These are phyloP conservation scores for Tubosaeta sp. DNA, from an alignment of 768 basidiomycete genomes.

Conservation along the genomic window DNA sequence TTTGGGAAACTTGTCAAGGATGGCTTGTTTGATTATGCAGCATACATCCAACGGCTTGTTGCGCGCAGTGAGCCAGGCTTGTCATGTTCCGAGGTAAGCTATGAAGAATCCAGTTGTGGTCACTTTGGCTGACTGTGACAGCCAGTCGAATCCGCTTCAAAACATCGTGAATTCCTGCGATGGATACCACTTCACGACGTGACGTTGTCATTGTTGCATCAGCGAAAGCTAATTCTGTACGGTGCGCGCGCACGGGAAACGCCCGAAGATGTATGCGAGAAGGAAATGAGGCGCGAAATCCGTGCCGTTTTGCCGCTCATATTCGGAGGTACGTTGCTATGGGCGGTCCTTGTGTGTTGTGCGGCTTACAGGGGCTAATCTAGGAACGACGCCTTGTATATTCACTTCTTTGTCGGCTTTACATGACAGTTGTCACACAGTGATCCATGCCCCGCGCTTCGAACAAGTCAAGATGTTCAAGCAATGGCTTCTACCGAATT, in stretches of 20 bases:
- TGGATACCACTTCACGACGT: slow-evolving; percentile 68
- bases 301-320: slow-evolving; percentile 59
- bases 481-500: slow-evolving; percentile 72
- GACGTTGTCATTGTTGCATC: slow-evolving; percentile 55
- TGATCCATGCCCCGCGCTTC: slow-evolving; percentile 58
- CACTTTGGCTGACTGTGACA: slow-evolving; percentile 1
- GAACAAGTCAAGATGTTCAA: slow-evolving; percentile 69
- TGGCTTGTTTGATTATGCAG: slow-evolving; percentile 69
- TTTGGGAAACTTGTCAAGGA: slow-evolving; percentile 68
- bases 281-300: slow-evolving; percentile 67
- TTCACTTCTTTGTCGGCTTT: slow-evolving; percentile 38
- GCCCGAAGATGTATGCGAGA: slow-evolving; percentile 67
- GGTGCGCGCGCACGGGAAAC: slow-evolving; percentile 66
- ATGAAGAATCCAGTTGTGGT: background rate
- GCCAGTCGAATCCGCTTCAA: slow-evolving; percentile 36
- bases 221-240: slow-evolving; percentile 66
- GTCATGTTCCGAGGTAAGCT: slow-evolving; percentile 47
- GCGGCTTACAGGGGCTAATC: slow-evolving; percentile 9
- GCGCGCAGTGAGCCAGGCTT: slow-evolving; percentile 70
- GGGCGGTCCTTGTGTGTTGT: background rate
- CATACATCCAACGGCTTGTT: slow-evolving; percentile 76
- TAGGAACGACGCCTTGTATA: slow-evolving; percentile 30
- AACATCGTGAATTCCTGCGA: slow-evolving; percentile 64
- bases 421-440: slow-evolving; percentile 39
- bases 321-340: slow-evolving; percentile 50